These are phyloP conservation scores for Rubus parviflorus DNA, from an alignment of 306 rosid genomes.

Conservation along the genomic window DNA sequence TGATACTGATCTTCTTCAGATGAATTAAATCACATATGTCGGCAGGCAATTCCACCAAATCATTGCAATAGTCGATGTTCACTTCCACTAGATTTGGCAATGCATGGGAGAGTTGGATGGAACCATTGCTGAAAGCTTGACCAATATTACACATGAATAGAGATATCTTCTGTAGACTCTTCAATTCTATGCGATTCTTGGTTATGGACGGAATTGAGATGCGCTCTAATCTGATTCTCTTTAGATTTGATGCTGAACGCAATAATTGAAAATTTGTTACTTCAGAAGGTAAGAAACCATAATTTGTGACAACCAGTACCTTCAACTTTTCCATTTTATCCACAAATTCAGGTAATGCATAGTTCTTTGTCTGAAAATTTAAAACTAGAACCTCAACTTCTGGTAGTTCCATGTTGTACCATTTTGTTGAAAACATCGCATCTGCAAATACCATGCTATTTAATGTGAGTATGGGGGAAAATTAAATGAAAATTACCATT, in stretches of 20 bases:
- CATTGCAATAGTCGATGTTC: conserved; percentile 50
- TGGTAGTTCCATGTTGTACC: conserved; percentile 46
- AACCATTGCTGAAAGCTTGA: conserved; percentile 33
- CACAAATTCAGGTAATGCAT: conserved; percentile 49
- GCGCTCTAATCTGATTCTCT: conserved; percentile 53
- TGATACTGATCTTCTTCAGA: conserved; percentile 50
- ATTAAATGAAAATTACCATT: too few species aligned
- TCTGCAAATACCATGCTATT: conserved; percentile 54
- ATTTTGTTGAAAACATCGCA: conserved; percentile 44
- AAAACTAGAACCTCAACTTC: conserved; percentile 58
- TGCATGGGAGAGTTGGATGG: conserved; percentile 29
- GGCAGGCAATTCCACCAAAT: conserved; percentile 39
- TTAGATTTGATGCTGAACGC: conserved; percentile 25
- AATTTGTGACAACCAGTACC: conserved; percentile 48
- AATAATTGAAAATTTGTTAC: conserved; percentile 42
- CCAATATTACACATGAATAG: conserved; percentile 56
- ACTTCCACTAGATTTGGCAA: conserved; percentile 47
- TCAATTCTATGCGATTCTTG: conserved; percentile 22
- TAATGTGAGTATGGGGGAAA: background rate
- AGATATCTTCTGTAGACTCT: conserved; percentile 53
- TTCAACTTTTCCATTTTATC: conserved; percentile 51
- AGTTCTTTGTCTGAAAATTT: conserved; percentile 44
- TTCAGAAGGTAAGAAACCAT: conserved; percentile 41
- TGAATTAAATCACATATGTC: conserved; percentile 26
- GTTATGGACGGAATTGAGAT: conserved; percentile 38